These are phyloP conservation scores for Amborella trichopoda DNA, from an alignment of 164 flowering plant genomes.

Conservation along the genomic window DNA sequence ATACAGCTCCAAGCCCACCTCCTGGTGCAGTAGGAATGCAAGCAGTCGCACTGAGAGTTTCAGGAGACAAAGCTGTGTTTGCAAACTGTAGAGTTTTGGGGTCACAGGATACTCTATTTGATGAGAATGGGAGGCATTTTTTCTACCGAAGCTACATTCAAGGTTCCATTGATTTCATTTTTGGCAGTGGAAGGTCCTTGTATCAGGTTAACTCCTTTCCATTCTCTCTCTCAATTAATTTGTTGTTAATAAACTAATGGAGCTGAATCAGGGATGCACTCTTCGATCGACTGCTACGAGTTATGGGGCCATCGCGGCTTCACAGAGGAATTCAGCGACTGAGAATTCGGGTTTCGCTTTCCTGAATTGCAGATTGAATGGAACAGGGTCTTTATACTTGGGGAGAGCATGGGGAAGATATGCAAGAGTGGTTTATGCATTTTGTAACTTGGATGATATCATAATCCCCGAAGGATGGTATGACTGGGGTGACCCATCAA, in stretches of 20 bases:
- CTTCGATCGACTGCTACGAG: slow-evolving; percentile 39
- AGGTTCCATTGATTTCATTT: slow-evolving; percentile 77
- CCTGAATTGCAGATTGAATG: slow-evolving; percentile 46
- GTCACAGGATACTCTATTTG: slow-evolving; percentile 76
- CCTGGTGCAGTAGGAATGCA: slow-evolving; percentile 52
- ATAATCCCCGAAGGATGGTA: slow-evolving; percentile 61
- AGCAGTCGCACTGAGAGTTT: slow-evolving; percentile 69
- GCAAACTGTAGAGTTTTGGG: slow-evolving; percentile 50
- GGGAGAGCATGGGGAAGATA: slow-evolving; percentile 94
- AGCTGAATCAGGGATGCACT: slow-evolving; percentile 33
- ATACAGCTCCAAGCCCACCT: slow-evolving; percentile 39
- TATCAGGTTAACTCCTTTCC: slow-evolving; percentile 35
- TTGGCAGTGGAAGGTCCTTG: slow-evolving; percentile 63
- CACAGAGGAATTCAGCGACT: slow-evolving; percentile 35
- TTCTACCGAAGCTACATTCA: slow-evolving; percentile 45
- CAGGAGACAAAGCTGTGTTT: slow-evolving; percentile 62
- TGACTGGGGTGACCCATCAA: slow-evolving; percentile 45
- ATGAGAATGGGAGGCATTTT: slow-evolving; percentile 59
- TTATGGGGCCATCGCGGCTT: slow-evolving; percentile 78
- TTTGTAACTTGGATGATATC: slow-evolving; percentile 33
- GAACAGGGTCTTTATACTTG: slow-evolving; percentile 40
- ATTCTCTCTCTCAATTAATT: background rate
- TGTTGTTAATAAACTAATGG: too few relatives aligned
- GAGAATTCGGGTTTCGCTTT: slow-evolving; percentile 83
- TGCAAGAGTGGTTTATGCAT: slow-evolving; percentile 48